Conservation (phyloP, 179 eudicot genomes). For the Gypsophila paniculata region DNA sequence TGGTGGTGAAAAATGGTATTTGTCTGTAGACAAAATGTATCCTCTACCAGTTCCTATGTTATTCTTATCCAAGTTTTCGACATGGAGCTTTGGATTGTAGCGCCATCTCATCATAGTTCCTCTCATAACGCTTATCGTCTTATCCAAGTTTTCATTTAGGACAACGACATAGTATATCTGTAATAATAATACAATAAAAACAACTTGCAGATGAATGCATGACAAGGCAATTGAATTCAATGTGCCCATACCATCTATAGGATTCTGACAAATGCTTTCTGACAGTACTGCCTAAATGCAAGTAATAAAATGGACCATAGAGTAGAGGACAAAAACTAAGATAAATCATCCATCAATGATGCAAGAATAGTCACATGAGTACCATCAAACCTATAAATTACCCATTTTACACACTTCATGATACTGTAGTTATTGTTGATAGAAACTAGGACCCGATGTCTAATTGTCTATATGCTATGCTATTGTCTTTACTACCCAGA, state of each 20-base stretch:
- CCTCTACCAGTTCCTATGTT: neutral
- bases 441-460: conserved; percentile 12
- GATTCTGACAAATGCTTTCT: neutral
- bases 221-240: neutral
- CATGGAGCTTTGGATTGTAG: neutral
- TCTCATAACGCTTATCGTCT: neutral
- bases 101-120: neutral
- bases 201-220: neutral
- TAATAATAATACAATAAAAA: neutral
- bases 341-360: neutral
- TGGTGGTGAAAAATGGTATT: neutral
- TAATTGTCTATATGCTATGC: conserved; percentile 3
- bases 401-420: neutral
- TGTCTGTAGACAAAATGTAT: neutral
- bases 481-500: conserved; percentile 15
- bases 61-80: neutral
- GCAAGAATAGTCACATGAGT: conserved; percentile 14
- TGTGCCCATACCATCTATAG: conserved; percentile 10
- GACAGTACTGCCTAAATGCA: conserved; percentile 6
- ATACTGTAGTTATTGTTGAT: neutral
- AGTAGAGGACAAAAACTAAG: neutral
- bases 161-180: neutral
- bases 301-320: neutral
- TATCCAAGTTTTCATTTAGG: neutral
- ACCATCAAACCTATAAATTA: neutral